Conservation (phyloP, 164 flowering plant species). For the Chloranthus sessilifolius region DNA sequence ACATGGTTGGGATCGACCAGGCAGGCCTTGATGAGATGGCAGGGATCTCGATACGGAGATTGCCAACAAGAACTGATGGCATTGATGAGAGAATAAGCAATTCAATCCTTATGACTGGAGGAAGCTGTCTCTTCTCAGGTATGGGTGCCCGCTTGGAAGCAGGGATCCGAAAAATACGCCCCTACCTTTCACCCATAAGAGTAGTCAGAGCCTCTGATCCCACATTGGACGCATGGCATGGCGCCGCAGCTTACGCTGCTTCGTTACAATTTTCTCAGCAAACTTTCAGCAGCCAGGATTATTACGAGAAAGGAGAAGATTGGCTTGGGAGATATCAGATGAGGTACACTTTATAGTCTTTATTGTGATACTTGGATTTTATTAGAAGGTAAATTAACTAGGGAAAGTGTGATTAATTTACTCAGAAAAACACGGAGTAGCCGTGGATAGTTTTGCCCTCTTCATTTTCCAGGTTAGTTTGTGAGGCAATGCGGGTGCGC, state of each 20-base stretch:
- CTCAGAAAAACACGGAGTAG: too few relatives aligned
- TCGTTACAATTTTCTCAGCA: constrained; percentile 43
- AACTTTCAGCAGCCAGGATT: constrained; percentile 69
- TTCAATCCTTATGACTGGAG: constrained; percentile 84
- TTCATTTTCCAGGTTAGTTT: too few relatives aligned
- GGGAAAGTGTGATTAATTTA: too few relatives aligned
- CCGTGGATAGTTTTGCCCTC: too few relatives aligned
- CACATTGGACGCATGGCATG: constrained; percentile 90
- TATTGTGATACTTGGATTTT: too few relatives aligned
- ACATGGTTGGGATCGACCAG: constrained; percentile 80
- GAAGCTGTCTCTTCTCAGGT: constrained; percentile 75
- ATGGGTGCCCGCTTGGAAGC: constrained; percentile 74
- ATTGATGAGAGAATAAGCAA: constrained; percentile 52
- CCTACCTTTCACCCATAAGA: constrained; percentile 68
- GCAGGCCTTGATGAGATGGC: constrained; percentile 93
- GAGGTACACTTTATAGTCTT: constrained; percentile 49
- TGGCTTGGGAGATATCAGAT: constrained; percentile 68
- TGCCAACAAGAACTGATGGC: constrained; percentile 28
- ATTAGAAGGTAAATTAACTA: too few relatives aligned
- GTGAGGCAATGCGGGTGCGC: too few relatives aligned
- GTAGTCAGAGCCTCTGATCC: constrained; percentile 73
- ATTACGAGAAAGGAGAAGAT: constrained; percentile 86
- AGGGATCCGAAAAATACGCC: constrained; percentile 81
- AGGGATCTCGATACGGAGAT: constrained; percentile 70
- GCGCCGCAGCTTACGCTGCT: constrained; percentile 74